These are phyloP conservation scores for Coniosporium apollinis DNA, from an alignment of 495 filamentous ascomycete genomes.

Conservation along the genomic window DNA sequence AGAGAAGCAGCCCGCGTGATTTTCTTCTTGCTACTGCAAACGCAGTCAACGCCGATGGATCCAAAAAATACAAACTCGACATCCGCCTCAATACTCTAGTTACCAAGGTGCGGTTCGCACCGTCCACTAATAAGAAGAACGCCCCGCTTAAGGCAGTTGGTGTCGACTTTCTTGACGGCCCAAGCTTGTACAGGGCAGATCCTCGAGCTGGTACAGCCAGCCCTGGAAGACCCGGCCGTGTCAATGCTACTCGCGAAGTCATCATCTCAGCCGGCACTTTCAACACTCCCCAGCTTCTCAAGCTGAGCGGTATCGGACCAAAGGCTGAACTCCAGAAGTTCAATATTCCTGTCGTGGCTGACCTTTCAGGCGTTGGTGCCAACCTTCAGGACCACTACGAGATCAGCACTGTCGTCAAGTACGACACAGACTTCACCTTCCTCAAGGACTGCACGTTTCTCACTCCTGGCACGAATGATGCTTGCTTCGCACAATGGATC, in stretches of 20 bases:
- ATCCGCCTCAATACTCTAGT: conserved; percentile 41
- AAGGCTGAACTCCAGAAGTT: conserved; percentile 2
- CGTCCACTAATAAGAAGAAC: conserved; percentile 22
- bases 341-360: conserved; percentile 1
- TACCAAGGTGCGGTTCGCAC: conserved; percentile 41
- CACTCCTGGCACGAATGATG: background rate
- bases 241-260: conserved; percentile 3
- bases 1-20: background rate
- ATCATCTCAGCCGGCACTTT: conserved; percentile 6
- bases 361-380: conserved; percentile 3
- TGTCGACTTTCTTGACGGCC: conserved; percentile 44
- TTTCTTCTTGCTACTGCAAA: background rate
- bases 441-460: conserved; percentile 6
- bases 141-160: conserved; percentile 44
- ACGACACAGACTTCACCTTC: conserved; percentile 2
- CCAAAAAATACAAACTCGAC: background rate
- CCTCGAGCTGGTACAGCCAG: conserved; percentile 16
- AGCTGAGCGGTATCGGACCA: conserved; percentile 7
- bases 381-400: conserved; percentile 10
- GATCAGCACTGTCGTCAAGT: background rate
- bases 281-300: conserved; percentile 6
- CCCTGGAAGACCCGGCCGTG: background rate
- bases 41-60: background rate
- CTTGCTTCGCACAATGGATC: conserved; percentile 4
- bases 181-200: conserved; percentile 42